Percentiles rank a stretch among this genome's conserved stretches.
Conservation (phyloP, 2,329 filamentous ascomycete genomes). For the Aspergillus sp. region DNA sequence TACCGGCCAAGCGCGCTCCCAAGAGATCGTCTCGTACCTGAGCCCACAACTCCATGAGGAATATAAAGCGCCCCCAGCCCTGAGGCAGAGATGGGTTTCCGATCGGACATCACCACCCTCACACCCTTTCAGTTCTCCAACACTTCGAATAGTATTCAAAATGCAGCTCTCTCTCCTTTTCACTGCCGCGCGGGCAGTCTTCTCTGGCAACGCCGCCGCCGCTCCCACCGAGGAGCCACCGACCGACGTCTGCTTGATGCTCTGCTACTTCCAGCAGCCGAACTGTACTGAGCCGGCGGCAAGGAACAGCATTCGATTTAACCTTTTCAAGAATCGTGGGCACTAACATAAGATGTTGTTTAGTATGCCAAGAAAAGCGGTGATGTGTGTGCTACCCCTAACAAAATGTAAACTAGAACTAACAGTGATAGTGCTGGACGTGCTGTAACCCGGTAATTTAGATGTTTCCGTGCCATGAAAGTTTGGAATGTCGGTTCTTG, state of each 20-base stretch:
- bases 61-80: no score
- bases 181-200: background rate
- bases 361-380: background rate
- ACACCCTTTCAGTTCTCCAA: background rate
- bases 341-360: background rate
- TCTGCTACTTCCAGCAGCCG: background rate
- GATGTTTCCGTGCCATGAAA: no score
- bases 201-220: background rate
- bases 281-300: background rate
- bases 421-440: background rate
- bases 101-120: no score
- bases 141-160: background rate
- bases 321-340: background rate
- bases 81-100: no score
- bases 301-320: background rate
- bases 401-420: background rate
- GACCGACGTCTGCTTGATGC: background rate
- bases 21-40: no score
- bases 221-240: background rate
- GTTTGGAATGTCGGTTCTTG: no score
- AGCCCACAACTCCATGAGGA: no score
- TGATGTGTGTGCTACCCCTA: background rate
- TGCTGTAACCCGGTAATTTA: background rate
- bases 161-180: background rate
- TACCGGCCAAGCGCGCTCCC: no score